Conservation (phyloP, 2,329 filamentous ascomycete genomes). For the Colletotrichum magnum region DNA sequence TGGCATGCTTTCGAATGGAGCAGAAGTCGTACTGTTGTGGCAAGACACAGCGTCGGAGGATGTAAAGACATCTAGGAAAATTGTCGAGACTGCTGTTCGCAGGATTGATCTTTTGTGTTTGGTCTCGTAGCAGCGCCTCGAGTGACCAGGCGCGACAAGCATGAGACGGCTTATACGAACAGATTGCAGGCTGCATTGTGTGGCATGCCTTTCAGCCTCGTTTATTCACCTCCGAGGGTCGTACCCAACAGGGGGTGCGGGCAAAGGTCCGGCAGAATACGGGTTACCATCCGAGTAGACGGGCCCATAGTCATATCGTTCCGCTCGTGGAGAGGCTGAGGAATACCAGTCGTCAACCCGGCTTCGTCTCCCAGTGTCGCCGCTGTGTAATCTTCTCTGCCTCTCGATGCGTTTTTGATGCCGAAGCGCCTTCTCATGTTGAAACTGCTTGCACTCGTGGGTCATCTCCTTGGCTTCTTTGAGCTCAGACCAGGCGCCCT, state of each 20-base stretch:
- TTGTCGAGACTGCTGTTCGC: too few relatives aligned
- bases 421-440: slow-evolving; percentile 63
- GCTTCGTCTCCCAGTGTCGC: slow-evolving; percentile 51
- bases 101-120: too few relatives aligned
- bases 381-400: slow-evolving; percentile 47
- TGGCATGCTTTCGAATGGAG: too few relatives aligned
- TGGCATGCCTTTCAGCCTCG: slow-evolving; percentile 25
- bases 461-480: slow-evolving; percentile 67
- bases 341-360: slow-evolving; percentile 62
- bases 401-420: slow-evolving; percentile 63
- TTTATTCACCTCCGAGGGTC: slow-evolving; percentile 55
- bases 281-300: slow-evolving; percentile 64
- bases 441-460: slow-evolving; percentile 64
- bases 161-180: too few relatives aligned
- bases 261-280: slow-evolving; percentile 57
- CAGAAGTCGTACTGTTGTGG: too few relatives aligned
- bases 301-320: slow-evolving; percentile 57
- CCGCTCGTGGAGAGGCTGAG: slow-evolving; percentile 55
- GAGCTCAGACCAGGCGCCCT: slow-evolving; percentile 68
- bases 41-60: too few relatives aligned
- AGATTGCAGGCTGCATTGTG: too few relatives aligned
- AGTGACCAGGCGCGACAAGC: too few relatives aligned
- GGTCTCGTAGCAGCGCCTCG: too few relatives aligned
- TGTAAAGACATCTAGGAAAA: too few relatives aligned
- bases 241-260: slow-evolving; percentile 56